Conservation (phyloP, 768 basidiomycete species). For the Ephemerocybe angulata region DNA sequence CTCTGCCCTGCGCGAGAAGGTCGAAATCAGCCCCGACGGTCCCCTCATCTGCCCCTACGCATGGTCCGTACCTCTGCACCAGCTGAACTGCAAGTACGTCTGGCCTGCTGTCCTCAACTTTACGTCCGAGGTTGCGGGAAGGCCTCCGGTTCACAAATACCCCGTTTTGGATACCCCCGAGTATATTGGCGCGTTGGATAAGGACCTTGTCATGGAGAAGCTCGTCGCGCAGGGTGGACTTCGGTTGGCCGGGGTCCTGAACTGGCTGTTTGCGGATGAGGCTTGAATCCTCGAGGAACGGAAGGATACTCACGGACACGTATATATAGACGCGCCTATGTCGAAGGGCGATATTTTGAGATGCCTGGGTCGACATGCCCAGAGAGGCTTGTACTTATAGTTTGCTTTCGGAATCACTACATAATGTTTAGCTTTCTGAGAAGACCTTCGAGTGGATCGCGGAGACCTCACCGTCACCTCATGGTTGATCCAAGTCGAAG, state of each 20-base stretch:
- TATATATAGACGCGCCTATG: too few relatives aligned
- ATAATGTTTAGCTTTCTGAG: too few relatives aligned
- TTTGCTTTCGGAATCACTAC: too few relatives aligned
- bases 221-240: constrained; percentile 6
- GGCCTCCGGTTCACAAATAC: neutral
- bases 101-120: constrained; percentile 57
- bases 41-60: constrained; percentile 64
- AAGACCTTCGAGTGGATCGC: too few relatives aligned
- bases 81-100: constrained; percentile 77
- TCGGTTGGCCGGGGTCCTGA: constrained; percentile 10
- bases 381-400: too few relatives aligned
- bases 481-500: too few relatives aligned
- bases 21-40: constrained; percentile 22
- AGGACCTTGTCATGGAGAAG: constrained; percentile 8
- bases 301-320: too few relatives aligned
- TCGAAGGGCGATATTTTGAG: too few relatives aligned
- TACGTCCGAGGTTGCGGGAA: neutral
- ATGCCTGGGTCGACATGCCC: too few relatives aligned
- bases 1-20: constrained; percentile 14
- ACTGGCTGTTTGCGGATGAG: constrained; percentile 7
- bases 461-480: too few relatives aligned
- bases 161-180: neutral
- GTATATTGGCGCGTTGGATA: constrained; percentile 3
- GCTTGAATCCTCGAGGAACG: too few relatives aligned
- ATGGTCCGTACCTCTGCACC: constrained; percentile 73